These are phyloP conservation scores for Zangia roseola DNA, from an alignment of 768 basidiomycete genomes.

Conservation along the genomic window DNA sequence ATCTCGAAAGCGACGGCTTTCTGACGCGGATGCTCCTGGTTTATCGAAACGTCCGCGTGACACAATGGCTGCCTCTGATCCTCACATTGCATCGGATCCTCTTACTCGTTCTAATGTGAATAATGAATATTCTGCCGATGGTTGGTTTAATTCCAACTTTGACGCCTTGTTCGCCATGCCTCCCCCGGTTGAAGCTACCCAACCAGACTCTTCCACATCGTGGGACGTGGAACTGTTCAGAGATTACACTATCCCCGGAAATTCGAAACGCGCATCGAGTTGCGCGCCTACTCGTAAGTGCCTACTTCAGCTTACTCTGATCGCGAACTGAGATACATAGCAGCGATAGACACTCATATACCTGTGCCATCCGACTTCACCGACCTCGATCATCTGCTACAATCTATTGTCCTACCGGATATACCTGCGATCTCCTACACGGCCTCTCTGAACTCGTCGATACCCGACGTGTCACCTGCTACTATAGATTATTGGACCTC, in stretches of 20 bases:
- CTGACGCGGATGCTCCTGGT: constrained; percentile 25
- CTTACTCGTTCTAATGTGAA: constrained; percentile 16
- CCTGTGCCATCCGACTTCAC: too few relatives aligned
- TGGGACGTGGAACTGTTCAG: constrained; percentile 36
- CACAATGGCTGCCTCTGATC: constrained; percentile 12
- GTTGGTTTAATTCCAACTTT: constrained; percentile 35
- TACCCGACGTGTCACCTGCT: constrained; percentile 2
- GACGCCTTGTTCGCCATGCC: constrained; percentile 24
- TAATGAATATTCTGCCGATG: constrained; percentile 26
- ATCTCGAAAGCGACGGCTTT: constrained; percentile 35
- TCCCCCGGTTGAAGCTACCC: constrained; percentile 14
- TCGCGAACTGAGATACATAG: too few relatives aligned
- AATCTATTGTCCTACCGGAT: background rate
- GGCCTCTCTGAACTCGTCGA: background rate
- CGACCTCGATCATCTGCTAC: too few relatives aligned
- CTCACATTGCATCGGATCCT: constrained; percentile 32
- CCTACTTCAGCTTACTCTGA: too few relatives aligned
- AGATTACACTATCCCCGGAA: constrained; percentile 17
- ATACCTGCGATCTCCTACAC: background rate
- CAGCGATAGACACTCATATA: too few relatives aligned
- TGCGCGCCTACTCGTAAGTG: background rate
- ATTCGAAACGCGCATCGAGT: background rate
- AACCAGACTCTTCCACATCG: constrained; percentile 24
- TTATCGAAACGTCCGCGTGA: constrained; percentile 29
- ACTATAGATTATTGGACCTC: constrained; percentile 19